Conservation (phyloP, 257 asterid genomes). For the Ehretia macrophylla region DNA sequence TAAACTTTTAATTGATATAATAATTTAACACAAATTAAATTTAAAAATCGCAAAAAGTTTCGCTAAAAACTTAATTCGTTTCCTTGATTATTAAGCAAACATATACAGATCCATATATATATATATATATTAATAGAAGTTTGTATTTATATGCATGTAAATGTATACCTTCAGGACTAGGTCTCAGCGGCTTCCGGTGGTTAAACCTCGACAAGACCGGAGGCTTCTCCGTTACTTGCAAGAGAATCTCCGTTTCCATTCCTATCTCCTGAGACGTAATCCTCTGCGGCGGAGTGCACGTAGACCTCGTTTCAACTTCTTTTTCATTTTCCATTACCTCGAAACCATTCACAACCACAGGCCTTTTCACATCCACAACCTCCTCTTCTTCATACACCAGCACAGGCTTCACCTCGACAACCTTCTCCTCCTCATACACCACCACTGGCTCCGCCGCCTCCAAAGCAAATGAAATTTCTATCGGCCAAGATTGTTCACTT, state of each 20-base stretch:
- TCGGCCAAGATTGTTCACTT: background rate
- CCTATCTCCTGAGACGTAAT: background rate
- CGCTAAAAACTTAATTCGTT: too few species aligned
- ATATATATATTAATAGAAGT: too few species aligned
- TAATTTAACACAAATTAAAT: too few species aligned
- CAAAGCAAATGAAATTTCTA: background rate
- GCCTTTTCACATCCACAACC: background rate
- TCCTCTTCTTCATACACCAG: background rate
- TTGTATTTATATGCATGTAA: too few species aligned
- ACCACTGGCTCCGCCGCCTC: background rate
- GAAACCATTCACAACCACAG: background rate
- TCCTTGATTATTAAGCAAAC: background rate
- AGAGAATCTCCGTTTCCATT: background rate
- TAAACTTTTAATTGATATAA: too few species aligned
- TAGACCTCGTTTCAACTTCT: background rate
- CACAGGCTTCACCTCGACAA: background rate
- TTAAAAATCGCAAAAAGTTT: too few species aligned
- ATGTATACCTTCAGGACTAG: constrained; percentile 14
- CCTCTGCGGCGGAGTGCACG: too few species aligned
- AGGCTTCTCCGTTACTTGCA: constrained; percentile 7
- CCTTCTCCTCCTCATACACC: background rate
- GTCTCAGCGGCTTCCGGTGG: constrained; percentile 7
- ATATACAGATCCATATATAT: background rate
- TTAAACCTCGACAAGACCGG: constrained; percentile 9
- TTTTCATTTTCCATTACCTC: background rate